phyloP scores from a whole-genome alignment of 148 eudicot species.

The Linanthus parryae region DNA sequence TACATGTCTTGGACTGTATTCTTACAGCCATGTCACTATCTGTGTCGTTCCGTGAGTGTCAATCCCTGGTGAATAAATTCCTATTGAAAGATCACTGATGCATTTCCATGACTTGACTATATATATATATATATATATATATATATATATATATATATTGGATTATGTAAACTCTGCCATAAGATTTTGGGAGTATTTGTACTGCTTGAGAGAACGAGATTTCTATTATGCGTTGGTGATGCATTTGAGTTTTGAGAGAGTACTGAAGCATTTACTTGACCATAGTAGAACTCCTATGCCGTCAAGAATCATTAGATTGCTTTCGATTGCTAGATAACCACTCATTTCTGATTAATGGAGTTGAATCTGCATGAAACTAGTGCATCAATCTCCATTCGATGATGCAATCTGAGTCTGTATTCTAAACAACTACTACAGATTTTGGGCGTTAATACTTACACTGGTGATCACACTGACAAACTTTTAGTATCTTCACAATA shows the following conservation, averaged over 20 bases:
- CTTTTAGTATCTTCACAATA: too few species aligned
- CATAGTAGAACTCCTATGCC: conserved; percentile 24
- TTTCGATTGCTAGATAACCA: conserved; percentile 28
- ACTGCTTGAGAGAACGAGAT: conserved; percentile 11
- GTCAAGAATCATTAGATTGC: conserved; percentile 33
- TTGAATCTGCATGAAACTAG: too few species aligned
- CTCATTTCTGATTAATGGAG: conserved; percentile 1
- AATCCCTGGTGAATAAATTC: conserved; percentile 41
- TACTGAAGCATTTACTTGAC: conserved; percentile 24
- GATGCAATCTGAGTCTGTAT: too few species aligned
- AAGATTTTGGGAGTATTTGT: not conserved
- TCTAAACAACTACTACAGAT: too few species aligned
- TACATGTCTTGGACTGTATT: too few species aligned
- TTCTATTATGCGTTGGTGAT: conserved; percentile 27
- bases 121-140: too few species aligned
- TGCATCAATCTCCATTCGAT: too few species aligned
- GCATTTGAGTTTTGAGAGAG: conserved; percentile 18
- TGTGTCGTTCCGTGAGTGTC: conserved; percentile 47
- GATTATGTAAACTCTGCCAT: conserved; percentile 66
- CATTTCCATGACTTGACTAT: conserved; percentile 48
- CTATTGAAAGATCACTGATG: conserved; percentile 41
- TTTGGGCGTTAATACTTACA: too few species aligned
- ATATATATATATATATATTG: too few species aligned
- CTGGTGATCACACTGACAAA: too few species aligned
- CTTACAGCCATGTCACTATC: conserved; percentile 43